Conservation (phyloP, 306 rosid genomes). For the Casuarina glauca region DNA sequence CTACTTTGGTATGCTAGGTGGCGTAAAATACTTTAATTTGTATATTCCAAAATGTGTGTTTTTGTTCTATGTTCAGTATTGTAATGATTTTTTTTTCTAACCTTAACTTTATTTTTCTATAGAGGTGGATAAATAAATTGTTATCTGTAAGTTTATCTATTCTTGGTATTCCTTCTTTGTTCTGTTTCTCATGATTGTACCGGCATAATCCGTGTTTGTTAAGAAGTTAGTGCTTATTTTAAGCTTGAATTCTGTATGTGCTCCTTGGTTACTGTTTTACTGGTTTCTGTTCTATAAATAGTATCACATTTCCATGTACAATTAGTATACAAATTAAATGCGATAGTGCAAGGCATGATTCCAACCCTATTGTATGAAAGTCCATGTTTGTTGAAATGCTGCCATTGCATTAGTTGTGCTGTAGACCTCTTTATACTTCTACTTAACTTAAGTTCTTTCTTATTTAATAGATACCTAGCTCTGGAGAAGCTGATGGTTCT, state of each 20-base stretch:
- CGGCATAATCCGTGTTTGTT: background rate
- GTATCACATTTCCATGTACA: background rate
- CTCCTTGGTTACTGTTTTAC: background rate
- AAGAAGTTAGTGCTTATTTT: background rate
- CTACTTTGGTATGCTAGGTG: constrained; percentile 75
- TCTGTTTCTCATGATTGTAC: background rate
- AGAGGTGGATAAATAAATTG: background rate
- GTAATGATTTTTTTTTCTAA: background rate
- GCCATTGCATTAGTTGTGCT: background rate
- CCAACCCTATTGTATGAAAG: background rate
- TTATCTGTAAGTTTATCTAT: background rate
- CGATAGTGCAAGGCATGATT: constrained; percentile 1
- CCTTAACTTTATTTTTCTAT: background rate
- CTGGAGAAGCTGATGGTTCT: constrained; percentile 69
- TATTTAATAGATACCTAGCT: constrained; percentile 68
- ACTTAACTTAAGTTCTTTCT: constrained; percentile 14
- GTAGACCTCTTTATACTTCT: background rate
- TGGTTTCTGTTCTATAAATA: background rate
- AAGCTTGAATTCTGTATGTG: background rate
- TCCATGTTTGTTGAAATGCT: constrained; percentile 1
- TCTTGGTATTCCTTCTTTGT: background rate
- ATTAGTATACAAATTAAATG: background rate
- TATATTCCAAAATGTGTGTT: constrained; percentile 16
- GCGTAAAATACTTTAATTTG: constrained; percentile 24
- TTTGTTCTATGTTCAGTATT: constrained; percentile 7